phyloP scores from a whole-genome alignment of 768 basidiomycete genomes.

The Lepiota brunneoincarnata region DNA sequence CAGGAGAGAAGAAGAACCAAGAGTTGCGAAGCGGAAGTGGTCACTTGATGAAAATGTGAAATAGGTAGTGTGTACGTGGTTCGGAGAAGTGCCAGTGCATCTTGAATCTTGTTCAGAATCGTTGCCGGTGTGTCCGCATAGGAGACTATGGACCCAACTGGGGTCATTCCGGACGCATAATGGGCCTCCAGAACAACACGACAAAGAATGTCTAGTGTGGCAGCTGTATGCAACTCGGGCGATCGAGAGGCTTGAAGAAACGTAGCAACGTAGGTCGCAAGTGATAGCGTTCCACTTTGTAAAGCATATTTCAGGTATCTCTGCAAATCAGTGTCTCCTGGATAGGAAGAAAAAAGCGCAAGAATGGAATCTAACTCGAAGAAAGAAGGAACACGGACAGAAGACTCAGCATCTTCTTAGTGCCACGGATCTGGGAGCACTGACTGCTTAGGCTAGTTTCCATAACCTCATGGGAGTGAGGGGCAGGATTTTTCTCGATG shows the following conservation, averaged over 20 bases:
- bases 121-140: conserved; percentile 44
- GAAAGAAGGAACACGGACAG: not conserved
- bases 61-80: conserved; percentile 53
- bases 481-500: conserved; percentile 44
- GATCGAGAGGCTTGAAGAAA: conserved; percentile 69
- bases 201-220: conserved; percentile 71
- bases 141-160: conserved; percentile 54
- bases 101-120: conserved; percentile 54
- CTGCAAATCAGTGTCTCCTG: conserved; percentile 66
- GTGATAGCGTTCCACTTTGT: conserved; percentile 50
- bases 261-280: conserved; percentile 58
- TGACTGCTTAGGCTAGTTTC: conserved; percentile 29
- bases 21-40: conserved; percentile 60
- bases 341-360: conserved; percentile 61
- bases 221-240: conserved; percentile 56
- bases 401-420: not conserved
- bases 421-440: not conserved
- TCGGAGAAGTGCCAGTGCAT: conserved; percentile 57
- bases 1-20: conserved; percentile 59
- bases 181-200: conserved; percentile 62
- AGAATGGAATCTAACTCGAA: conserved; percentile 60
- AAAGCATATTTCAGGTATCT: conserved; percentile 64
- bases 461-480: conserved; percentile 39
- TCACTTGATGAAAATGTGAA: conserved; percentile 61
- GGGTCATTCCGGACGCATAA: conserved; percentile 52